phyloP scores from a whole-genome alignment of 2,329 filamentous ascomycete species.

The Iodosphaeria phyllophila region DNA sequence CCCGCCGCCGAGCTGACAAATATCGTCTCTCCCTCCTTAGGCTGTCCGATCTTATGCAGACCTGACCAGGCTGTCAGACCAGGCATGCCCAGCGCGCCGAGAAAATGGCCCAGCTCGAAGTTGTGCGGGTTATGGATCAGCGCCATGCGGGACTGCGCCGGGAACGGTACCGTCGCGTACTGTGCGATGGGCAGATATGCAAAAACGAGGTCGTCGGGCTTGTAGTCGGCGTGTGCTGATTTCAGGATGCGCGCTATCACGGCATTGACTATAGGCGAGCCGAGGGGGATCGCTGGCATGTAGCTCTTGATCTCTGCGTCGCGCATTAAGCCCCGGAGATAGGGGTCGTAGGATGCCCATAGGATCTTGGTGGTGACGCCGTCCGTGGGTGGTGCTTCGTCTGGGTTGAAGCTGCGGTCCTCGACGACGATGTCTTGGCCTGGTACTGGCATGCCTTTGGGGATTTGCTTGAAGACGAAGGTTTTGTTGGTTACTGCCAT shows the following conservation, averaged over 20 bases:
- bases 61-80: slow-evolving; percentile 31
- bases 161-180: not conserved
- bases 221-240: not conserved
- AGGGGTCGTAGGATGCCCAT: slow-evolving; percentile 67
- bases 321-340: slow-evolving; percentile 68
- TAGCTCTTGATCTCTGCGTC: slow-evolving; percentile 30
- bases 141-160: not conserved
- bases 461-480: not conserved
- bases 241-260: not conserved
- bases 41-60: slow-evolving; percentile 52
- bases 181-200: not conserved
- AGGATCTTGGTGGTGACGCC: slow-evolving; percentile 52
- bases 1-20: slow-evolving; percentile 67
- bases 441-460: slow-evolving; percentile 19
- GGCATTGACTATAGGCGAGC: slow-evolving; percentile 15
- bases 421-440: slow-evolving; percentile 56
- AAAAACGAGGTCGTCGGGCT: slow-evolving; percentile 1
- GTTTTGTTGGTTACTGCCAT: not conserved
- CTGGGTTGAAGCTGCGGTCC: slow-evolving; percentile 45
- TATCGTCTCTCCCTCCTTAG: slow-evolving; percentile 62
- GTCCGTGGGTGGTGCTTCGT: slow-evolving; percentile 38
- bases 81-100: slow-evolving; percentile 13
- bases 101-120: not conserved
- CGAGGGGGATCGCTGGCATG: not conserved
- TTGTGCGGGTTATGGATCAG: not conserved